phyloP scores from a whole-genome alignment of 495 filamentous ascomycete genomes.

The Aspergillus bridgeri region DNA sequence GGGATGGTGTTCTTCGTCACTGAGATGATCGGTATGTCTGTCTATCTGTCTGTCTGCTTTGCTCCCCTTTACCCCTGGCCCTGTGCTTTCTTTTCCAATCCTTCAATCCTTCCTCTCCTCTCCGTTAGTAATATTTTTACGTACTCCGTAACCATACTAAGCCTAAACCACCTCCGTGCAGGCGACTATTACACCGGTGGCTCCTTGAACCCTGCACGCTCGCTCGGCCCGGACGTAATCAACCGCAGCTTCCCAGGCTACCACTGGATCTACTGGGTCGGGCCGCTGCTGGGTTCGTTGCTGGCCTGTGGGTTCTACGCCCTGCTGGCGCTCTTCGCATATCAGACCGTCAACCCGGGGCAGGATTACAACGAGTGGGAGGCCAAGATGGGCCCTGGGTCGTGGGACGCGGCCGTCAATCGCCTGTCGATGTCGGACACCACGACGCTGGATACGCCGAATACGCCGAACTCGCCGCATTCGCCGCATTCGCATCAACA shows the following conservation, averaged over 20 bases:
- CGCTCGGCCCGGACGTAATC: slow-evolving; percentile 67
- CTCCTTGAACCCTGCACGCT: slow-evolving; percentile 69
- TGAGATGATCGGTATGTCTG: slow-evolving; percentile 56
- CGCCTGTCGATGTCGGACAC: slow-evolving; percentile 17
- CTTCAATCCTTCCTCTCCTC: too few species aligned
- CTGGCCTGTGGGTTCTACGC: slow-evolving; percentile 67
- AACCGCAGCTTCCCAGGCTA: slow-evolving; percentile 56
- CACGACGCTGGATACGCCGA: slow-evolving; percentile 12
- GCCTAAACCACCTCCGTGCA: slow-evolving; percentile 10
- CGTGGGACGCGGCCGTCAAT: slow-evolving; percentile 12
- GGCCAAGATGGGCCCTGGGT: slow-evolving; percentile 17
- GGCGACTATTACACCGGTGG: slow-evolving; percentile 72
- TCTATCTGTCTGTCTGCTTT: too few species aligned
- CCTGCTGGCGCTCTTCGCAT: slow-evolving; percentile 64
- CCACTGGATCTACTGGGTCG: slow-evolving; percentile 27
- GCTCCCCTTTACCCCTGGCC: not conserved
- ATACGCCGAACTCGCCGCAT: slow-evolving; percentile 14
- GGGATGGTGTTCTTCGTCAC: slow-evolving; percentile 69
- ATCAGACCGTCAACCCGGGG: slow-evolving; percentile 74
- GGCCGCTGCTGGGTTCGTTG: slow-evolving; percentile 61
- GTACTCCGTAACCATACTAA: not conserved
- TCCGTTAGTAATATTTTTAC: too few species aligned
- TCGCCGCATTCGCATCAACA: slow-evolving; percentile 5
- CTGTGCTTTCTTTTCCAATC: too few species aligned
- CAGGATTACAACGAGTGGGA: slow-evolving; percentile 57